These are phyloP conservation scores for Fusarium albidum DNA, from an alignment of 2,329 filamentous ascomycete species.

Conservation along the genomic window DNA sequence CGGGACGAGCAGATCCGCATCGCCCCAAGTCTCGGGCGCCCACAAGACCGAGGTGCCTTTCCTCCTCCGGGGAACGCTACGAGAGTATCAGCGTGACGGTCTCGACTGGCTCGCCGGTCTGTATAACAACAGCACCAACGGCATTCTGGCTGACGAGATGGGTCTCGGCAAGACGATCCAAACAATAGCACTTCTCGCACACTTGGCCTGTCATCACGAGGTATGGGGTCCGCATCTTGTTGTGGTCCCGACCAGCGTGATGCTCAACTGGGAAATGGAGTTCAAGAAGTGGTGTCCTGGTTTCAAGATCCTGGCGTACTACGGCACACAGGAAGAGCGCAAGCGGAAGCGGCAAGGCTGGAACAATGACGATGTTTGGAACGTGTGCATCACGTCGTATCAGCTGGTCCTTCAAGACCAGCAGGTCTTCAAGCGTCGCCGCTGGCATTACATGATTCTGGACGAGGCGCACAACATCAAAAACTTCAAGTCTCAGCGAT, in stretches of 20 bases:
- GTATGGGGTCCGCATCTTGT: slow-evolving; percentile 97
- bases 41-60: slow-evolving; percentile 80
- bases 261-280: slow-evolving; percentile 99
- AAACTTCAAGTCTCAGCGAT: slow-evolving; percentile 97
- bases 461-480: slow-evolving; percentile 99
- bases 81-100: slow-evolving; percentile 97
- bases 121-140: slow-evolving; percentile 92
- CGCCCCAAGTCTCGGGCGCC: slow-evolving; percentile 42
- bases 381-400: slow-evolving; percentile 97
- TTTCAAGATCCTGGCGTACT: slow-evolving; percentile 98
- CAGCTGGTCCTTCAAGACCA: slow-evolving; percentile 95
- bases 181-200: slow-evolving; percentile 91
- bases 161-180: slow-evolving; percentile 98
- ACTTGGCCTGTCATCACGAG: slow-evolving; percentile 87
- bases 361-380: slow-evolving; percentile 93
- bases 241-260: slow-evolving; percentile 96
- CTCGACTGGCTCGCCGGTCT: slow-evolving; percentile 95
- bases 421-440: slow-evolving; percentile 88
- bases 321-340: slow-evolving; percentile 91
- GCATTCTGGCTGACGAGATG: slow-evolving; percentile 98
- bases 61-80: slow-evolving; percentile 84
- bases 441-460: slow-evolving; percentile 98
- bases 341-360: slow-evolving; percentile 91
- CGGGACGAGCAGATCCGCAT: slow-evolving; percentile 44
- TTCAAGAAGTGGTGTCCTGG: slow-evolving; percentile 99